Evolutionary conservation across 805 yeast genomes (phyloP).

Genomic region (Pichia scutulata): DNA sequence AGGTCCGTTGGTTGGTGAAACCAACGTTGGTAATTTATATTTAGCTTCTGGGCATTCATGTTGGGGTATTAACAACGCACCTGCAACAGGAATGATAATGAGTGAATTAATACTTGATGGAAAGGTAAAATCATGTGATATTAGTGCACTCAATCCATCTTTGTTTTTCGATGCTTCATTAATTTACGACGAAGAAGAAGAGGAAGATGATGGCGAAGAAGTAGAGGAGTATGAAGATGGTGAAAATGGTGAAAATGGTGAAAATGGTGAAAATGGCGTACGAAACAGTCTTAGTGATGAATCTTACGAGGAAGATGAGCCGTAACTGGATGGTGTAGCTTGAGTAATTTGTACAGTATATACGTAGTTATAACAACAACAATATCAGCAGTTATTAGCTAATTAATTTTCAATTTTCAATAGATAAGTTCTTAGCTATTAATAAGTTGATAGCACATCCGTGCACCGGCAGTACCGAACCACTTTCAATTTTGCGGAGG

Average conservation of each 20-base stretch:
- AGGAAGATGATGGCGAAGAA: constrained; percentile 21
- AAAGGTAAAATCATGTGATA: constrained; percentile 65
- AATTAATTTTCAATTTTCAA: too few species aligned
- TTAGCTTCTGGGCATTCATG: constrained; percentile 94
- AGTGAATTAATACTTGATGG: constrained; percentile 86
- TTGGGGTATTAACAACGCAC: constrained; percentile 98
- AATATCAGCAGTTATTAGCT: too few species aligned
- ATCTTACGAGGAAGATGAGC: not conserved
- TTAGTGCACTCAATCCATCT: constrained; percentile 78
- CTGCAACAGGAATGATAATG: constrained; percentile 91
- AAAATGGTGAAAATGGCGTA: constrained; percentile 7
- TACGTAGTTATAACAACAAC: not conserved
- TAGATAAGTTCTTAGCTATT: too few species aligned
- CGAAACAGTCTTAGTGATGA: not conserved
- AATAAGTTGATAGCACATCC: not conserved
- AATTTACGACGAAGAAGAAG: constrained; percentile 29
- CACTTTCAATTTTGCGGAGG: not conserved
- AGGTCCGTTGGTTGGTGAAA: constrained; percentile 92
- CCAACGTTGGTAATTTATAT: constrained; percentile 71
- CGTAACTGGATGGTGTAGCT: not conserved
- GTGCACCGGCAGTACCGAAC: not conserved
- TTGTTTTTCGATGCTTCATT: constrained; percentile 71
- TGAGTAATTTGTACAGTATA: not conserved
- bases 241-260: constrained; percentile 15
- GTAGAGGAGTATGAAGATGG: constrained; percentile 13